Percentiles rank a stretch among this genome's conserved stretches.
phyloP scores from a whole-genome alignment of 306 rosid genomes.

The Cicer chorassanicum region DNA sequence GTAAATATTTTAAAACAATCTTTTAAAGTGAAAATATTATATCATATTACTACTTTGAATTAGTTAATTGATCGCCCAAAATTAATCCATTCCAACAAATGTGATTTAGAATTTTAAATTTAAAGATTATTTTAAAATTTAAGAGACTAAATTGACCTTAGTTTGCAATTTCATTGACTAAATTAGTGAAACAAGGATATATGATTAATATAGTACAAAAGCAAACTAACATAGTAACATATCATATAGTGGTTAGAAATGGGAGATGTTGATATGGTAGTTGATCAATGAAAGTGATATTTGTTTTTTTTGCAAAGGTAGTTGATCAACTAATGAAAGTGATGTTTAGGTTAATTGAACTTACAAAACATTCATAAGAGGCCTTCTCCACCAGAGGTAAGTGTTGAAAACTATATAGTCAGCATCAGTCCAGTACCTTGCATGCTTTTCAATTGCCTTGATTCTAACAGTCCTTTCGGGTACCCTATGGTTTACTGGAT shows the following conservation, averaged over 20 bases:
- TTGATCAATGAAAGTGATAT: not conserved
- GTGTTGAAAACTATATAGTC: conserved; percentile 74
- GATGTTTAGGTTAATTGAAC: conserved; percentile 36
- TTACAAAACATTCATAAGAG: conserved; percentile 65
- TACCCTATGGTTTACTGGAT: conserved; percentile 73
- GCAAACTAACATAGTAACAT: conserved; percentile 2
- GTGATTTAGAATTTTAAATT: not conserved
- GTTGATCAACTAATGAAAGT: conserved; percentile 2
- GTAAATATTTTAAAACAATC: not conserved
- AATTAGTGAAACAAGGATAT: not conserved
- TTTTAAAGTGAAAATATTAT: no score
- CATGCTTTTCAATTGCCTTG: conserved; percentile 78
- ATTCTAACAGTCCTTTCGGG: conserved; percentile 69
- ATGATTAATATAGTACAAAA: not conserved
- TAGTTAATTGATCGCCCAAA: not conserved
- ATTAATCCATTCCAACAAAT: not conserved
- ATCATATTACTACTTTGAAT: not conserved
- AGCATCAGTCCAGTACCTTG: conserved; percentile 72
- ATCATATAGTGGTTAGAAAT: conserved; percentile 37
- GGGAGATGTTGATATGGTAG: conserved; percentile 16
- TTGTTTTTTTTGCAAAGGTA: not conserved
- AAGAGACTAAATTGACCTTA: not conserved
- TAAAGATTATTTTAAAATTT: no score
- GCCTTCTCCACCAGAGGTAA: conserved; percentile 89
- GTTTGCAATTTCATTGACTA: not conserved